Evolutionary conservation across 192 early-diverging fungal species (phyloP).

Genomic region (Bifiguratus adelaidae): DNA sequence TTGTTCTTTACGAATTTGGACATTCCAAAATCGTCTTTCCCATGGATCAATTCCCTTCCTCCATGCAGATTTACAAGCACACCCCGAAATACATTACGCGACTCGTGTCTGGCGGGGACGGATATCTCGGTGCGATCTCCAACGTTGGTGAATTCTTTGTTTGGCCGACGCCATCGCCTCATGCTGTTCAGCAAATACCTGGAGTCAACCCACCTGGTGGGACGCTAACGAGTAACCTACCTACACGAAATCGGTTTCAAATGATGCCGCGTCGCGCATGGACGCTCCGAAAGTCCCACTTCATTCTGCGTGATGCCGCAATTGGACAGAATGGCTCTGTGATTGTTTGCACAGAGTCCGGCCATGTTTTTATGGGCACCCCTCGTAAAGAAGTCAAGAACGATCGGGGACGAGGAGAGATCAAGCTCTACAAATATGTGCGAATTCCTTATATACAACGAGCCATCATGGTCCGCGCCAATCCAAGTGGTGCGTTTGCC

Average conservation of each 20-base stretch:
- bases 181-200: background rate
- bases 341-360: slow-evolving; percentile 49
- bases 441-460: slow-evolving; percentile 50
- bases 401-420: slow-evolving; percentile 9
- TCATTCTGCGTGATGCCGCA: slow-evolving; percentile 42
- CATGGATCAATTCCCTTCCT: slow-evolving; percentile 18
- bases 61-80: slow-evolving; percentile 6
- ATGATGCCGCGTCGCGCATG: slow-evolving; percentile 42
- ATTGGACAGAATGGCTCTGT: slow-evolving; percentile 60
- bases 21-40: slow-evolving; percentile 32
- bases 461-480: slow-evolving; percentile 39
- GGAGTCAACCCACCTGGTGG: background rate
- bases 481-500: slow-evolving; percentile 51
- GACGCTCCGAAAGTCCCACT: slow-evolving; percentile 30
- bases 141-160: slow-evolving; percentile 44
- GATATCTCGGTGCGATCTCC: slow-evolving; percentile 17
- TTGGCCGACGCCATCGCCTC: slow-evolving; percentile 33
- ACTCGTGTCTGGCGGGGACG: slow-evolving; percentile 10
- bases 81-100: slow-evolving; percentile 8
- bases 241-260: background rate
- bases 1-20: slow-evolving; percentile 40
- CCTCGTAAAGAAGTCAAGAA: slow-evolving; percentile 6
- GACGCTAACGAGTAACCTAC: background rate
- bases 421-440: slow-evolving; percentile 35
- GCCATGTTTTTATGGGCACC: slow-evolving; percentile 55